Evolutionary conservation across 805 yeast genomes (phyloP).

Genomic region (Monosporozyma aerobia): DNA sequence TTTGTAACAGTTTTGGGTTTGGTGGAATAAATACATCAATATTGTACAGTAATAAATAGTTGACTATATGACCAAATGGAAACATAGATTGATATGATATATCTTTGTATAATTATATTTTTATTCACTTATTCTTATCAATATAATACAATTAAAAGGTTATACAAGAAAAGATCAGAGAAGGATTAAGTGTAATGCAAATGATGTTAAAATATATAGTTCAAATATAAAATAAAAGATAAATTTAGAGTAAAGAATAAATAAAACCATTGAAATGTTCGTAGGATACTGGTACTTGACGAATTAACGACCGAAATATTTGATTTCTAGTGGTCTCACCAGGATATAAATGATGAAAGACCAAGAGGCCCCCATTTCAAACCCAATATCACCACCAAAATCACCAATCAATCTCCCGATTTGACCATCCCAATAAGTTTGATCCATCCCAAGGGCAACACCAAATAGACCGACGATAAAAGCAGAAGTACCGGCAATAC

Average conservation of each 20-base stretch:
- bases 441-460: slow-evolving; percentile 79
- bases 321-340: slow-evolving; percentile 56
- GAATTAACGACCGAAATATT: slow-evolving; percentile 40
- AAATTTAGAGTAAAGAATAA: background rate
- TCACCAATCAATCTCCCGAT: slow-evolving; percentile 52
- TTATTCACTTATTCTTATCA: background rate
- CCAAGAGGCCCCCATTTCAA: slow-evolving; percentile 63
- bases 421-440: slow-evolving; percentile 74
- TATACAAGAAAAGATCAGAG: background rate
- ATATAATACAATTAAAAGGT: background rate
- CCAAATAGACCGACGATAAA: slow-evolving; percentile 81
- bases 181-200: slow-evolving; percentile 1
- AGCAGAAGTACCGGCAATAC: slow-evolving; percentile 68
- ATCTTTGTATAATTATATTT: background rate
- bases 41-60: slow-evolving; percentile 34
- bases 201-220: background rate
- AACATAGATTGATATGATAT: background rate
- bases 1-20: slow-evolving; percentile 91
- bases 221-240: background rate
- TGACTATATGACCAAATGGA: background rate
- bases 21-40: slow-evolving; percentile 92
- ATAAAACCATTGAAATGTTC: background rate
- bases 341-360: slow-evolving; percentile 52
- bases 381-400: slow-evolving; percentile 80
- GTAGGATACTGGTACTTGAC: background rate